Evolutionary conservation across 768 basidiomycete genomes (phyloP).

Genomic region (Serendipita sp.): DNA sequence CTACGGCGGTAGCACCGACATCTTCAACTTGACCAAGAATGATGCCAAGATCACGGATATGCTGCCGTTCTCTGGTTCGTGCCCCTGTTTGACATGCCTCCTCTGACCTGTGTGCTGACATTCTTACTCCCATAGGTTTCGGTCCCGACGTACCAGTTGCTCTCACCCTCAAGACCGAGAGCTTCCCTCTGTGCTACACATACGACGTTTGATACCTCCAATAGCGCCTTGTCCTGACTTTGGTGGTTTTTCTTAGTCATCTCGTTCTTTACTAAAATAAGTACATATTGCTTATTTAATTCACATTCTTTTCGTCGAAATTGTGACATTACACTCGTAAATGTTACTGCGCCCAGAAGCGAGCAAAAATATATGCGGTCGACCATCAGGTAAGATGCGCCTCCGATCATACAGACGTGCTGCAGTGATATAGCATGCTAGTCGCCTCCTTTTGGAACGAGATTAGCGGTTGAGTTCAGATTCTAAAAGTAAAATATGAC

Average conservation of each 20-base stretch:
- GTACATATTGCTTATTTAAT: too few species aligned
- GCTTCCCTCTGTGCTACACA: background rate
- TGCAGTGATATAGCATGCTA: too few species aligned
- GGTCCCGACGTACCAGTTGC: constrained; percentile 3
- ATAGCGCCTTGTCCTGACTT: background rate
- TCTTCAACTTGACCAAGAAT: background rate
- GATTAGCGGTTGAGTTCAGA: too few species aligned
- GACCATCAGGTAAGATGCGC: too few species aligned
- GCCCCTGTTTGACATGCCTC: background rate
- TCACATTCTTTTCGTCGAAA: too few species aligned
- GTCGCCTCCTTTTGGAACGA: too few species aligned
- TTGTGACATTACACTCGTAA: too few species aligned
- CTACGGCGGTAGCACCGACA: constrained; percentile 3
- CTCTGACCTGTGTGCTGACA: background rate
- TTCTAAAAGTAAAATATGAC: background rate
- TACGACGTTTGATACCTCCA: background rate
- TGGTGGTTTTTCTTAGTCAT: too few species aligned
- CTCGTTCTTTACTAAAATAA: too few species aligned
- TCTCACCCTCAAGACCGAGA: background rate
- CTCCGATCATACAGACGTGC: too few species aligned
- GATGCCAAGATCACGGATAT: constrained; percentile 1
- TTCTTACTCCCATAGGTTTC: background rate
- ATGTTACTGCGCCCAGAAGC: too few species aligned
- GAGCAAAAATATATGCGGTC: too few species aligned
- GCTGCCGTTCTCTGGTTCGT: constrained; percentile 2